These are phyloP conservation scores for Linaria vulgaris DNA, from an alignment of 257 asterid species.

Conservation along the genomic window DNA sequence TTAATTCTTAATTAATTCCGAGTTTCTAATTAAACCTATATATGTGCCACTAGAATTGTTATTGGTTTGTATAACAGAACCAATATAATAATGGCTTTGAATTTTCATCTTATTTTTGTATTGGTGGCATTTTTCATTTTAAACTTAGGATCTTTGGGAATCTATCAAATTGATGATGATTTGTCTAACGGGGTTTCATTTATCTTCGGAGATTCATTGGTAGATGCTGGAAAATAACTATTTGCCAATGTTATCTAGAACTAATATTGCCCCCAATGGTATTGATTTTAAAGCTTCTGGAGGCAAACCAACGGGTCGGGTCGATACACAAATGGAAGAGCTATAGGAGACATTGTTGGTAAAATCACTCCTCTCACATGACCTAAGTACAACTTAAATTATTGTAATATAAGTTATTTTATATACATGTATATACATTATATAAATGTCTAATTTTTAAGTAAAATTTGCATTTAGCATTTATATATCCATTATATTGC, in stretches of 20 bases:
- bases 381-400: too few relatives aligned
- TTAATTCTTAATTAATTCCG: background rate
- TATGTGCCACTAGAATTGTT: slow-evolving; percentile 22
- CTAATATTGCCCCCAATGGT: slow-evolving; percentile 72
- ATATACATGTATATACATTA: too few relatives aligned
- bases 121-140: slow-evolving; percentile 31
- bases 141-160: slow-evolving; percentile 20
- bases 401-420: too few relatives aligned
- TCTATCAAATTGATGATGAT: slow-evolving; percentile 35
- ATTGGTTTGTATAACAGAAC: background rate
- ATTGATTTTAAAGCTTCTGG: slow-evolving; percentile 80
- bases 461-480: background rate
- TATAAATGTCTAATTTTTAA: too few relatives aligned
- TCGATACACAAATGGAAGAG: slow-evolving; percentile 80
- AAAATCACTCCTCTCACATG: too few relatives aligned
- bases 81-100: slow-evolving; percentile 54
- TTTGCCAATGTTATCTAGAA: slow-evolving; percentile 65
- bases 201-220: slow-evolving; percentile 73
- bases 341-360: slow-evolving; percentile 90
- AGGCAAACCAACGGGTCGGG: slow-evolving; percentile 91
- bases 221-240: slow-evolving; percentile 94
- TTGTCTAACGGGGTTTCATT: slow-evolving; percentile 52
- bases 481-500: too few relatives aligned
- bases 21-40: slow-evolving; percentile 21
- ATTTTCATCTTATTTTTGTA: slow-evolving; percentile 19